Evolutionary conservation across 192 early-diverging fungal genomes (phyloP).

Genomic region (Dissophora globulifera): DNA sequence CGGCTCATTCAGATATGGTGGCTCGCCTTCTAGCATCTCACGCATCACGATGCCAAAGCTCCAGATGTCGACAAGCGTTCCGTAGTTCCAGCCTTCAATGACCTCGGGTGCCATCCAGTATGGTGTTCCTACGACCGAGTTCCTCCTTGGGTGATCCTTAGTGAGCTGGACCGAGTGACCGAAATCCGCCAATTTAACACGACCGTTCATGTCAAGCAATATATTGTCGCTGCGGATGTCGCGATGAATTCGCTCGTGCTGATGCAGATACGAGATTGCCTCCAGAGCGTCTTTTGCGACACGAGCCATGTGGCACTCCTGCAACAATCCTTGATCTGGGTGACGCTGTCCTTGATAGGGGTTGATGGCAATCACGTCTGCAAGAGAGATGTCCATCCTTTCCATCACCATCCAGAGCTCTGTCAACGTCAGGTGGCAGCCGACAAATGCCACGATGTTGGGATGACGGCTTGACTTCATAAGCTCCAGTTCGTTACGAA

Average conservation of each 20-base stretch:
- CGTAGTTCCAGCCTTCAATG: slow-evolving; percentile 90
- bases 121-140: slow-evolving; percentile 90
- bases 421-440: slow-evolving; percentile 79
- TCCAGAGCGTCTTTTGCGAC: slow-evolving; percentile 86
- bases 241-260: slow-evolving; percentile 86
- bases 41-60: slow-evolving; percentile 93
- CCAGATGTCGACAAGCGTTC: slow-evolving; percentile 94
- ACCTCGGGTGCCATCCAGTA: slow-evolving; percentile 99
- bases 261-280: slow-evolving; percentile 83
- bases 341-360: slow-evolving; percentile 48
- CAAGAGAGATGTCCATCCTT: slow-evolving; percentile 97
- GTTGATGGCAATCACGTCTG: slow-evolving; percentile 96
- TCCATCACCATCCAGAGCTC: slow-evolving; percentile 99
- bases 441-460: slow-evolving; percentile 96
- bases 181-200: slow-evolving; percentile 96
- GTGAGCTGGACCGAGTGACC: slow-evolving; percentile 94
- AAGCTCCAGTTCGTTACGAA: slow-evolving; percentile 87
- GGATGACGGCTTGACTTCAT: slow-evolving; percentile 91
- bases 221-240: slow-evolving; percentile 96
- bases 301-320: slow-evolving; percentile 93
- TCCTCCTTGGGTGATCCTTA: slow-evolving; percentile 81
- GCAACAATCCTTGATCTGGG: slow-evolving; percentile 61
- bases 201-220: slow-evolving; percentile 81
- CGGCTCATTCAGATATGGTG: slow-evolving; percentile 92
- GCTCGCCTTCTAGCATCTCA: slow-evolving; percentile 96